These are phyloP conservation scores for Plasmodium sp. DNA, from an alignment of 169 alveolate species.

Conservation along the genomic window DNA sequence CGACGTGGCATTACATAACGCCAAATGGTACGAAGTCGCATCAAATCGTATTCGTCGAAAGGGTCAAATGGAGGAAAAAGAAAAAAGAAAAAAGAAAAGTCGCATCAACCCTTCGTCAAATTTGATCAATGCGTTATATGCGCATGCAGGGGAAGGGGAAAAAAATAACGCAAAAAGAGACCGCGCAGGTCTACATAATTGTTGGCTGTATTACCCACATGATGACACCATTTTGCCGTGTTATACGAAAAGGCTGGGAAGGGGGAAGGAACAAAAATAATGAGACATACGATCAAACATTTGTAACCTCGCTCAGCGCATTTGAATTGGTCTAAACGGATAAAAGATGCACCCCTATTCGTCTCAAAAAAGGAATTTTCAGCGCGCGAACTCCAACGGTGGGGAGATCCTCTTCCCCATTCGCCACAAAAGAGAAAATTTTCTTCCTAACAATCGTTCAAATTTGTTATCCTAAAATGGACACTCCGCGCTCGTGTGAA, in stretches of 20 bases:
- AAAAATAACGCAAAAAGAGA: neutral
- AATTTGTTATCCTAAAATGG: neutral
- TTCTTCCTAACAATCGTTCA: neutral
- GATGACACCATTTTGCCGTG: neutral
- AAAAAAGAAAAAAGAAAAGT: neutral
- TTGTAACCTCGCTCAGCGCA: neutral
- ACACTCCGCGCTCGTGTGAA: neutral
- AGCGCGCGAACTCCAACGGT: neutral
- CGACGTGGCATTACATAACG: neutral
- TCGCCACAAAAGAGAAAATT: neutral
- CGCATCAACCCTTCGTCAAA: neutral
- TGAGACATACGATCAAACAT: neutral
- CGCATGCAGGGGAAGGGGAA: neutral
- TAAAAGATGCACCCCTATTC: neutral
- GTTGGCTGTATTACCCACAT: neutral
- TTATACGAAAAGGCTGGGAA: too few species aligned
- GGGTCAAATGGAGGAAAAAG: neutral
- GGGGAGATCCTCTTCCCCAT: neutral
- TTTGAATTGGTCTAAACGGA: neutral
- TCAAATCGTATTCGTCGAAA: neutral
- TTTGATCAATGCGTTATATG: neutral
- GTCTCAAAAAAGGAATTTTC: neutral
- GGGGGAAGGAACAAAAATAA: neutral
- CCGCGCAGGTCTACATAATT: neutral
- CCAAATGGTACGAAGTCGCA: neutral